These are phyloP conservation scores for Auricularia heimuer DNA, from an alignment of 768 basidiomycete species.

Conservation along the genomic window DNA sequence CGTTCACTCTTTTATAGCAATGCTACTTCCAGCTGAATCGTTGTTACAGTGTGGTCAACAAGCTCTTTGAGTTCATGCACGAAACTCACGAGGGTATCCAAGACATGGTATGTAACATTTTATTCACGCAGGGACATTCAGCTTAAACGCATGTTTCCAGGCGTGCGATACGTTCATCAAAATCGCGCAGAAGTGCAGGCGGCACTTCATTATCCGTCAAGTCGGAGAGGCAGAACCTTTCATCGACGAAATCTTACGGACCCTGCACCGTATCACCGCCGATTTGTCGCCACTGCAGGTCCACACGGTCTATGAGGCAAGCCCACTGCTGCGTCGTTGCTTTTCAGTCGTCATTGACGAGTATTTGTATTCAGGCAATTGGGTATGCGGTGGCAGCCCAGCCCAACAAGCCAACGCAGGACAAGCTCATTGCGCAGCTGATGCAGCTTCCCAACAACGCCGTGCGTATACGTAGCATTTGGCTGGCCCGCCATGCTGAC, in stretches of 20 bases:
- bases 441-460: constrained; percentile 98
- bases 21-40: not conserved
- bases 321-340: constrained; percentile 3
- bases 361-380: constrained; percentile 49
- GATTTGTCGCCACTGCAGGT: constrained; percentile 87
- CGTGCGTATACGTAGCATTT: constrained; percentile 34
- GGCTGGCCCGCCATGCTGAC: not conserved
- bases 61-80: constrained; percentile 99
- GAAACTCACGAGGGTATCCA: constrained; percentile 63
- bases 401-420: constrained; percentile 94
- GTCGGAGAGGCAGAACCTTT: constrained; percentile 95
- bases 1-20: not conserved
- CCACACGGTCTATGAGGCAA: constrained; percentile 5
- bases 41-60: constrained; percentile 71
- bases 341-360: constrained; percentile 60
- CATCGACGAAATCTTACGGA: constrained; percentile 90
- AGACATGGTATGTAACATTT: constrained; percentile 53
- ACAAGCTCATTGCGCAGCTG: constrained; percentile 84
- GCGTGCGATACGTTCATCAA: constrained; percentile 99
- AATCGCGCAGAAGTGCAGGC: constrained; percentile 95
- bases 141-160: no score
- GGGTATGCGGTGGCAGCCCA: constrained; percentile 99
- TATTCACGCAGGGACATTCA: no score
- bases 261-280: constrained; percentile 86
- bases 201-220: constrained; percentile 98